Evolutionary conservation across 768 basidiomycete genomes (phyloP).

Genomic region (Phanerochaete carnosa): DNA sequence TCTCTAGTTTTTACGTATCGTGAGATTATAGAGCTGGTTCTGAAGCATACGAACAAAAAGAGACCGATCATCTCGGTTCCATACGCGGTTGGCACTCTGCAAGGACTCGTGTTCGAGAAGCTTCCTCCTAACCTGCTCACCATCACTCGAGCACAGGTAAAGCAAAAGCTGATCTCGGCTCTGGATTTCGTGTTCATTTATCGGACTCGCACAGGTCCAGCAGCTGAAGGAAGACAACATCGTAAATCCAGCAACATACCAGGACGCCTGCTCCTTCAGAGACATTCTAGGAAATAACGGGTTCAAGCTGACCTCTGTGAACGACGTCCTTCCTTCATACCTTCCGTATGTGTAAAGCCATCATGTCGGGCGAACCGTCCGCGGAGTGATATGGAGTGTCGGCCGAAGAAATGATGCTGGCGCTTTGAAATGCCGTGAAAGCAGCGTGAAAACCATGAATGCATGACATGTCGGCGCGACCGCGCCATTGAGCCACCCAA

Average conservation of each 20-base stretch:
- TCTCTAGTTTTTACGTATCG: slow-evolving; percentile 59
- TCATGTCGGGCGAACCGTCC: neutral
- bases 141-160: slow-evolving; percentile 68
- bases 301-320: slow-evolving; percentile 42
- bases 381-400: neutral
- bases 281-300: slow-evolving; percentile 36
- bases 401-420: neutral
- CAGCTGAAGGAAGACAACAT: slow-evolving; percentile 63
- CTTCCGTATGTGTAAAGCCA: slow-evolving; percentile 12
- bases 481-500: neutral
- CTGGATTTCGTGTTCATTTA: neutral
- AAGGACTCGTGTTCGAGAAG: slow-evolving; percentile 60
- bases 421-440: neutral
- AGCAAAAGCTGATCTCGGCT: neutral
- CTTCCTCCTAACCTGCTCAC: slow-evolving; percentile 67
- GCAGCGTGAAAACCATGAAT: too few species aligned
- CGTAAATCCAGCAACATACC: slow-evolving; percentile 31
- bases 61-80: slow-evolving; percentile 65
- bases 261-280: slow-evolving; percentile 30
- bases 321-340: slow-evolving; percentile 57
- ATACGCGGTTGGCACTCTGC: slow-evolving; percentile 57
- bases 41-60: slow-evolving; percentile 47
- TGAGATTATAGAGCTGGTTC: slow-evolving; percentile 62
- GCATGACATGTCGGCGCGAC: neutral
- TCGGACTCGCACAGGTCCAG: slow-evolving; percentile 40